Evolutionary conservation across 441 rosid genomes (phyloP), one percentile per base, ranked within the genome.

Genomic region (California macrophylla): DNA sequence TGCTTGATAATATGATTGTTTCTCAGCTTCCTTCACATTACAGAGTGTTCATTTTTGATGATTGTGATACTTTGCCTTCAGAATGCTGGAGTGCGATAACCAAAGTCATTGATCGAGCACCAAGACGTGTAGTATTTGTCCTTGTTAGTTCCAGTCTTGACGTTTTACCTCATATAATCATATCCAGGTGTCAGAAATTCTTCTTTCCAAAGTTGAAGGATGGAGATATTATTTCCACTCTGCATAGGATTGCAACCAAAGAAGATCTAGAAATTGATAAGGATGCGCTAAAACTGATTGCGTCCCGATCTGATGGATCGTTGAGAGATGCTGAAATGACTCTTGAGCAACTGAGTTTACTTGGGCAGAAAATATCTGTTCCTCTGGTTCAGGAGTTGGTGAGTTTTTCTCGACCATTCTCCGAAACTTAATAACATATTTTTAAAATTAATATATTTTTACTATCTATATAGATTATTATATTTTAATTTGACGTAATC

Each of bases 271-370:
- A 87, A 71, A 91, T 95, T 47, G 96, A 92, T 66, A 86, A 81
- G 78, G 93, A 92, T 79, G 99, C 99, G 0, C 74, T 92, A 63
- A 95, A 92, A 80, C 96, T 95, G 73, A 92, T 95, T 71, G 95
- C 98, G 54, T 90, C 98, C 6, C 85, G 93, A 74, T 95, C 99
- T 10, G 98, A 92, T 79, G 99, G 99, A 73, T 95, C 99, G 1
- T 77, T 95, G 78, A 85, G 99, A 79, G 98, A 95, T 84, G 97
- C 98, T 23, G 91, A 88, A 78, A 95, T 95, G 98, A 95, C 99
- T 70, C 87, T 95, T 66, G 98, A 95, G 80, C 98, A 95, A 72
- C 81, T 95, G 45, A 88, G 95, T 79, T 84, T 95, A 77, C 87
- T 95, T 42, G 99, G 99, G 77, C 92, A 86, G 78, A 87, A 82